Evolutionary conservation across 306 rosid genomes (phyloP).

Genomic region (Sophora flavescens): DNA sequence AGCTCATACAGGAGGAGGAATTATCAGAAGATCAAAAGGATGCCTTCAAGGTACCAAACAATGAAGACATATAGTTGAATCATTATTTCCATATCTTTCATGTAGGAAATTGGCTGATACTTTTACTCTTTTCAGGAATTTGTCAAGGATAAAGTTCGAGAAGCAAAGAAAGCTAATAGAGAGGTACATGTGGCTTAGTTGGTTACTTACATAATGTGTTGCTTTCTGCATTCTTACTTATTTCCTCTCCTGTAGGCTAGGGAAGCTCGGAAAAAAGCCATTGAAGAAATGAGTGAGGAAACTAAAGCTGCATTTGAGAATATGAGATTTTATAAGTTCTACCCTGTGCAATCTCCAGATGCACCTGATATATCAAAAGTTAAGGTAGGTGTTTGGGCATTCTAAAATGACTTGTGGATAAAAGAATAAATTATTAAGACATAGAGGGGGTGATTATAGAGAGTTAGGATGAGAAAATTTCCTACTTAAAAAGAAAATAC

Average conservation of each 20-base stretch:
- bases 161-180: conserved; percentile 76
- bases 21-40: conserved; percentile 72
- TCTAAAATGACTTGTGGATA: neutral
- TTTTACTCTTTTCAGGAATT: conserved; percentile 62
- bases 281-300: conserved; percentile 82
- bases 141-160: conserved; percentile 82
- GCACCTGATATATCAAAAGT: conserved; percentile 78
- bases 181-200: conserved; percentile 57
- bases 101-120: neutral
- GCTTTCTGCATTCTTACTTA: conserved; percentile 5
- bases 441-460: neutral
- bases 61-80: conserved; percentile 9
- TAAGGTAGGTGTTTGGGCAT: conserved; percentile 60
- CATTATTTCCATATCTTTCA: neutral
- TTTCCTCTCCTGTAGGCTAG: conserved; percentile 64
- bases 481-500: neutral
- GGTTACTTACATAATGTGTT: conserved; percentile 23
- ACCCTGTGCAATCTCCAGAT: conserved; percentile 77
- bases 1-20: conserved; percentile 73
- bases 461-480: neutral
- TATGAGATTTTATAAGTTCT: conserved; percentile 86
- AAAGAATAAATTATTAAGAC: neutral
- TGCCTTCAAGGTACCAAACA: conserved; percentile 67
- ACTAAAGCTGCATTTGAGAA: conserved; percentile 71
- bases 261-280: conserved; percentile 77